Conservation (phyloP, 176 grass and related monocot genomes). For the Oryza brachyantha region DNA sequence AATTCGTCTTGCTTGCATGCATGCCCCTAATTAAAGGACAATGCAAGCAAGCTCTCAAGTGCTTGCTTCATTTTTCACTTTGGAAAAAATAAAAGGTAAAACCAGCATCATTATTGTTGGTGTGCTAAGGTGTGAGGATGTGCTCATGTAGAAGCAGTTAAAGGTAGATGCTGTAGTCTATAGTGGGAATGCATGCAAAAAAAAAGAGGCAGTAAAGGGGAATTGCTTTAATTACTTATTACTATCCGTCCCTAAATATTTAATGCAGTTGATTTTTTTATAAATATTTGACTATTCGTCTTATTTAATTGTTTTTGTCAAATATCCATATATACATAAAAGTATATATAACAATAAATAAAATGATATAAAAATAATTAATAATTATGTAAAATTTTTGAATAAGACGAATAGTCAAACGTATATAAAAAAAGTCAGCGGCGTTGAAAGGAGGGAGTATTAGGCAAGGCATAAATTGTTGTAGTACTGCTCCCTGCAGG, state of each 20-base stretch:
- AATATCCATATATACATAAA: no score
- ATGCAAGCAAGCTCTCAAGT: neutral
- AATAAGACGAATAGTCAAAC: no score
- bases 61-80: neutral
- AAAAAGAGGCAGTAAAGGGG: neutral
- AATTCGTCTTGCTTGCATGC: neutral
- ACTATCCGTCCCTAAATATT: no score
- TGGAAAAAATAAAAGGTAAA: neutral
- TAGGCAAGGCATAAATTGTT: slow-evolving; percentile 20
- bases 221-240: slow-evolving; percentile 1
- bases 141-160: neutral
- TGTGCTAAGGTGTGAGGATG: neutral
- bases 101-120: neutral
- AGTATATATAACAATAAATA: no score
- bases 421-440: no score
- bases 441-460: no score
- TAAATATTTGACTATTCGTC: no score
- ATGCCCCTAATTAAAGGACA: neutral
- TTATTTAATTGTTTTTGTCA: no score
- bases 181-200: neutral
- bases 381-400: no score
- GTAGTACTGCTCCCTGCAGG: neutral
- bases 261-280: no score
- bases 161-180: neutral
- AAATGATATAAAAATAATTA: no score